These are phyloP conservation scores for Pythium pyrilobum DNA, from an alignment of 352 stramenopile genomes.

Conservation along the genomic window DNA sequence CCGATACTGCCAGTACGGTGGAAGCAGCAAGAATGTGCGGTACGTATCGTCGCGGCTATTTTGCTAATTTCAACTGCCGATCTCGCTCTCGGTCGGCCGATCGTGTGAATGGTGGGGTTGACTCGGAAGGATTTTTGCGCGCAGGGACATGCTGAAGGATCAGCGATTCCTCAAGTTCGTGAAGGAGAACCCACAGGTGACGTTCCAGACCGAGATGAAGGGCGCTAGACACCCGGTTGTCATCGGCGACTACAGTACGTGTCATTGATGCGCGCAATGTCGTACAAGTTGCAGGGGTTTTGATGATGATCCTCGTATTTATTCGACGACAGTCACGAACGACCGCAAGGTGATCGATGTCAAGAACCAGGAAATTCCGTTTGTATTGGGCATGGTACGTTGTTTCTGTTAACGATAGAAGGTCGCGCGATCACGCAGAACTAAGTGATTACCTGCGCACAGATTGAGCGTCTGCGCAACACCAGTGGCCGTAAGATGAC, in stretches of 20 bases:
- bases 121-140: neutral
- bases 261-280: neutral
- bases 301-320: neutral
- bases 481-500: conserved; percentile 88
- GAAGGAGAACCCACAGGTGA: conserved; percentile 83
- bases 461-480: conserved; percentile 82
- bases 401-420: too few species aligned
- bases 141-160: conserved; percentile 63
- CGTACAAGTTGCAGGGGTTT: neutral
- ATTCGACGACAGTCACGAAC: conserved; percentile 77
- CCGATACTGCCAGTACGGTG: conserved; percentile 44
- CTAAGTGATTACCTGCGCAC: too few species aligned
- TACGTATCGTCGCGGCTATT: conserved; percentile 16
- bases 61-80: too few species aligned
- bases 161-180: conserved; percentile 80
- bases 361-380: conserved; percentile 85
- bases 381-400: conserved; percentile 75
- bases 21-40: conserved; percentile 69
- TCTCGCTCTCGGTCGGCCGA: too few species aligned
- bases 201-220: conserved; percentile 83
- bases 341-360: conserved; percentile 81
- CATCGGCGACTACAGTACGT: conserved; percentile 80
- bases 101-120: too few species aligned
- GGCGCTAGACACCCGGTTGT: conserved; percentile 73
- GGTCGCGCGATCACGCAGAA: too few species aligned